Evolutionary conservation across 495 filamentous ascomycete species (phyloP).

Genomic region (Xylaria cubensis): DNA sequence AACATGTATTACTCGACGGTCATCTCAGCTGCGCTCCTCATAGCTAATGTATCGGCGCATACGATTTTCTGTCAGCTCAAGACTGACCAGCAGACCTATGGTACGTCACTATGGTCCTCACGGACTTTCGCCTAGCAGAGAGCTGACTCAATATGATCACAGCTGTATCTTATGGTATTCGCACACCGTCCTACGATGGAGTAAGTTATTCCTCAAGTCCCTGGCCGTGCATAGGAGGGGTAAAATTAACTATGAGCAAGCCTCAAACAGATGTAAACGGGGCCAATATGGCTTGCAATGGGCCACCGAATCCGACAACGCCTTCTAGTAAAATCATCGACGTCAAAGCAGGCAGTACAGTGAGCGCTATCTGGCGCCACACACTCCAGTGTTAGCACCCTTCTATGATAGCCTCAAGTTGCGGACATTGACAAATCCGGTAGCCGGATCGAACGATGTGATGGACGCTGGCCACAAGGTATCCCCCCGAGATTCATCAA

Average conservation of each 20-base stretch:
- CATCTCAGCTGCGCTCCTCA: constrained; percentile 28
- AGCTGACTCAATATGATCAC: neutral
- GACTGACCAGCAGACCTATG: constrained; percentile 35
- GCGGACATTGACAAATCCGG: neutral
- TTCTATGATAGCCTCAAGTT: neutral
- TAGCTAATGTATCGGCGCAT: constrained; percentile 46
- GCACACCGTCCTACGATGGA: constrained; percentile 50
- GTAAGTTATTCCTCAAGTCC: constrained; percentile 23
- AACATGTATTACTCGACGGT: neutral
- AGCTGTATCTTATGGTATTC: constrained; percentile 42
- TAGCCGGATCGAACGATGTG: constrained; percentile 50
- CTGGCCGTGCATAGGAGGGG: neutral
- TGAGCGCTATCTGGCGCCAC: constrained; percentile 58
- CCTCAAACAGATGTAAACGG: constrained; percentile 61
- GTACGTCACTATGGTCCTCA: constrained; percentile 9
- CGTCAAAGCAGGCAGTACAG: constrained; percentile 56
- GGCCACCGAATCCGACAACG: constrained; percentile 59
- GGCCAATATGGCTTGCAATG: constrained; percentile 61
- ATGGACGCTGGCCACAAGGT: constrained; percentile 57
- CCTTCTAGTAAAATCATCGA: constrained; percentile 53
- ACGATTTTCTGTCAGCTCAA: constrained; percentile 54
- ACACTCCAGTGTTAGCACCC: constrained; percentile 46
- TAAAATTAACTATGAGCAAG: constrained; percentile 21
- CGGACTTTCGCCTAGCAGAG: neutral
- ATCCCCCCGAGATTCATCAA: neutral